Evolutionary conservation across 768 basidiomycete species (phyloP).

Genomic region (Aureoboletus auriporus): DNA sequence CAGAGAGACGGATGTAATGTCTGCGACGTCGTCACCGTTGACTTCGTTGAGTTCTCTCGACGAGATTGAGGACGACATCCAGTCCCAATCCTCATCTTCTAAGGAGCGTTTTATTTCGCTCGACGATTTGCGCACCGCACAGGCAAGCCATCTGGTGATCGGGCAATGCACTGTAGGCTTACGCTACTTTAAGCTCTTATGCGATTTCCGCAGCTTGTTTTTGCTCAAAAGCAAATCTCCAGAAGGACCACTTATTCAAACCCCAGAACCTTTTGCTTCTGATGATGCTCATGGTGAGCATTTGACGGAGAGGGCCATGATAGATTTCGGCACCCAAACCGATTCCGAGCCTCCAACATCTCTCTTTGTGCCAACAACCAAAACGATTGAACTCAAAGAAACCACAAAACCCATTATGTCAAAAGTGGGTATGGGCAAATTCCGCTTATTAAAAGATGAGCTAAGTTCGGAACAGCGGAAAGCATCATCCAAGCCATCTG

Average conservation of each 20-base stretch:
- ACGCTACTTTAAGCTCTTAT: conserved; percentile 34
- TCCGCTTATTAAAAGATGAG: neutral
- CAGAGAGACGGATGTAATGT: conserved; percentile 32
- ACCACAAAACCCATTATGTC: conserved; percentile 11
- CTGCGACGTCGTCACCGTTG: conserved; percentile 64
- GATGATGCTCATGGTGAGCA: neutral
- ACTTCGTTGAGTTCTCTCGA: conserved; percentile 73
- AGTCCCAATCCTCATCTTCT: conserved; percentile 20
- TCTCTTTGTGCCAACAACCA: conserved; percentile 4
- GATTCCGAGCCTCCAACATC: conserved; percentile 17
- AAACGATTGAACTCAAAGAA: conserved; percentile 19
- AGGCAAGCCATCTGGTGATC: conserved; percentile 37
- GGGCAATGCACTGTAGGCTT: conserved; percentile 7
- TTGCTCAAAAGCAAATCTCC: conserved; percentile 10
- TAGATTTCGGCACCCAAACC: conserved; percentile 27
- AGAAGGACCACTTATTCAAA: neutral
- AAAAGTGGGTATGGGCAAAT: conserved; percentile 14
- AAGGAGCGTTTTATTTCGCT: conserved; percentile 28
- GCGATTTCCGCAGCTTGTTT: conserved; percentile 30
- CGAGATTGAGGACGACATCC: conserved; percentile 42
- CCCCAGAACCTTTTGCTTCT: neutral
- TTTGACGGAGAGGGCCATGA: conserved; percentile 12
- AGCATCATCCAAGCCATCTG: conserved; percentile 19
- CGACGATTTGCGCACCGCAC: conserved; percentile 57
- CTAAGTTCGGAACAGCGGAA: conserved; percentile 26